Evolutionary conservation across 257 asterid genomes (phyloP), one percentile per base, ranked within the genome.

Genomic region (Nicotiana attenuata): DNA sequence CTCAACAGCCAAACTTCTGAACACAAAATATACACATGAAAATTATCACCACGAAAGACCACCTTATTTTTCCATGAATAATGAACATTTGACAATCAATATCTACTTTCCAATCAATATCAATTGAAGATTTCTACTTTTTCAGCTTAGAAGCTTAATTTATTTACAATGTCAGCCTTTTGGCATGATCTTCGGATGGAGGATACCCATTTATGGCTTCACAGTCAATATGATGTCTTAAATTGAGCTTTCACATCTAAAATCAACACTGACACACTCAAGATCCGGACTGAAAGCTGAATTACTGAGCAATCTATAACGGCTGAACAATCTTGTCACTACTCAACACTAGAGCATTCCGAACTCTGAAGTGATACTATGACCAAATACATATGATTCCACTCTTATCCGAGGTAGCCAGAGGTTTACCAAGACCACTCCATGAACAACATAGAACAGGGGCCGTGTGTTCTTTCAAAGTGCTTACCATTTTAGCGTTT

Each of bases 381-480:
- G 89, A 79, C 99, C 99, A 94, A 50, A 91, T 61, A 82, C 98
- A 92, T 68, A 96, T 82, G 57, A 81, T 83, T 5, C 98, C 98
- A 71, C 90, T 91, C 92, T 88, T 94, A 69, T 96, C 97, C 1
- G 97, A 87, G 38, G 95, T 86, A 66, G 97, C 99, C 56, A 96
- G 82, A 63, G 97, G 92, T 73, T 94, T 94, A 75, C 98, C 97
- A 47, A 91, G 88, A 50, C 87, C 88, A 88, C 97, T 92, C 99
- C 99, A 94, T 9, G 97, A 87, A 85, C 99, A 92, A 85, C 92
- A 89, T 13, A 96, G 79, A 15, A 96, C 97, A 0, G 99, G 85
- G 64, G 97, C 86, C 0, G 93, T 83, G 67, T 91, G 97, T 85
- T 96, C 98, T 90, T 91, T 96, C 59, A 94, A 82, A 35, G 96